Evolutionary conservation across 179 eudicot species (phyloP).

Genomic region (Nepenthes alata): DNA sequence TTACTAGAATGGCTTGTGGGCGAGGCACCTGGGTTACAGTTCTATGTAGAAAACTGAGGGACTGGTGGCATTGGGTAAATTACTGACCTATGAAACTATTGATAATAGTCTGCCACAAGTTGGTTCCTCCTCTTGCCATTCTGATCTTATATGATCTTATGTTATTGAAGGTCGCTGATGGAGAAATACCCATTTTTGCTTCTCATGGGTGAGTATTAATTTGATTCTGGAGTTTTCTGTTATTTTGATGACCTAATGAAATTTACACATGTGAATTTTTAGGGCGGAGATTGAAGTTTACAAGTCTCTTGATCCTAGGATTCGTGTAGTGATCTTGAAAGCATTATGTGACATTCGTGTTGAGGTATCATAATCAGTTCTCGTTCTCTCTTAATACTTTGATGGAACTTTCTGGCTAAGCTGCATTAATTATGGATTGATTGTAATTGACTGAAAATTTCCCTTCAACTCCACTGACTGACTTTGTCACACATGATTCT

Average conservation of each 20-base stretch:
- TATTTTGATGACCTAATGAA: neutral
- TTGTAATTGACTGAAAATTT: too few species aligned
- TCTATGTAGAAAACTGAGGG: slow-evolving; percentile 83
- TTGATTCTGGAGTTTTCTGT: slow-evolving; percentile 10
- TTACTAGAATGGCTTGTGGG: slow-evolving; percentile 84
- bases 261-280: neutral
- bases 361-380: slow-evolving; percentile 45
- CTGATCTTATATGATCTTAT: slow-evolving; percentile 8
- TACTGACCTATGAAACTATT: slow-evolving; percentile 4
- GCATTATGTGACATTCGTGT: slow-evolving; percentile 96
- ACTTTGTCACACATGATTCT: too few species aligned
- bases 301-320: slow-evolving; percentile 66
- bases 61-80: slow-evolving; percentile 99
- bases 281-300: slow-evolving; percentile 82
- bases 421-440: too few species aligned
- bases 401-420: too few species aligned
- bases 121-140: neutral
- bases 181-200: slow-evolving; percentile 84
- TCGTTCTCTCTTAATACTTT: neutral
- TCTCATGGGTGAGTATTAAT: slow-evolving; percentile 66
- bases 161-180: slow-evolving; percentile 78
- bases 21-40: slow-evolving; percentile 93
- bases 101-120: neutral
- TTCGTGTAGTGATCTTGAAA: slow-evolving; percentile 78
- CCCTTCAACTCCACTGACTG: neutral